phyloP scores from a whole-genome alignment of 1,284 basidiomycete genomes.

The Ustanciosporium gigantosporum region DNA sequence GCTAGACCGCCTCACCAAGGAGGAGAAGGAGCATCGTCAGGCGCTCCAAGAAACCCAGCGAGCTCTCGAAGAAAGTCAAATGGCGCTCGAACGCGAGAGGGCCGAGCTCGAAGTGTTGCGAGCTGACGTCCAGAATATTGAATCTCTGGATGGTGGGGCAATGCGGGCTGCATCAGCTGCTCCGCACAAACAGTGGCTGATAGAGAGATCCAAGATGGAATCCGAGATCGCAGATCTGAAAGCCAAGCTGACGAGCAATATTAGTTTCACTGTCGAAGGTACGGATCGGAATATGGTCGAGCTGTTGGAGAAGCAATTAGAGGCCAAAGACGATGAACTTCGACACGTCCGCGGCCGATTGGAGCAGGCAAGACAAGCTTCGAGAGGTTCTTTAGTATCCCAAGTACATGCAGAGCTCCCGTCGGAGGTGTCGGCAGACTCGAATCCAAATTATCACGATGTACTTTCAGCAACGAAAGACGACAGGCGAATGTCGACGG shows the following conservation, averaged over 20 bases:
- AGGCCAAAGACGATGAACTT: slow-evolving; percentile 24
- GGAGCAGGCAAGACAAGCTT: slow-evolving; percentile 42
- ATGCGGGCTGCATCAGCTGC: slow-evolving; percentile 11
- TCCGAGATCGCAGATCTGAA: slow-evolving; percentile 67
- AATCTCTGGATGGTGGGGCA: slow-evolving; percentile 28
- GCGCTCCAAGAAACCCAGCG: slow-evolving; percentile 68
- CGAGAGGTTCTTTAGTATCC: slow-evolving; percentile 30
- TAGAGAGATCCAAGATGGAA: slow-evolving; percentile 32
- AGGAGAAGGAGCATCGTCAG: slow-evolving; percentile 66
- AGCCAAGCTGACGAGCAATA: slow-evolving; percentile 61
- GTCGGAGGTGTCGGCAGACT: neutral
- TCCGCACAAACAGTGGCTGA: slow-evolving; percentile 37
- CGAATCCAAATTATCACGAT: slow-evolving; percentile 1
- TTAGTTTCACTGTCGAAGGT: too few species aligned
- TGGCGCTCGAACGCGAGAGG: slow-evolving; percentile 84
- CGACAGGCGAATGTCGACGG: slow-evolving; percentile 3
- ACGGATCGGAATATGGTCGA: neutral
- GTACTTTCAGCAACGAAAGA: slow-evolving; percentile 46
- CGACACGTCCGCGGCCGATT: slow-evolving; percentile 37
- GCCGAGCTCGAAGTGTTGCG: slow-evolving; percentile 85
- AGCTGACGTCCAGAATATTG: slow-evolving; percentile 65
- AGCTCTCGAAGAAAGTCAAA: slow-evolving; percentile 82
- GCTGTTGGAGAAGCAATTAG: neutral
- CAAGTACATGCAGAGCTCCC: slow-evolving; percentile 3
- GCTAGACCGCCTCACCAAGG: slow-evolving; percentile 68